Base-by-base conservation (phyloP, 2,329 filamentous ascomycete species). In the Aphanoascus verrucosus region DNA sequence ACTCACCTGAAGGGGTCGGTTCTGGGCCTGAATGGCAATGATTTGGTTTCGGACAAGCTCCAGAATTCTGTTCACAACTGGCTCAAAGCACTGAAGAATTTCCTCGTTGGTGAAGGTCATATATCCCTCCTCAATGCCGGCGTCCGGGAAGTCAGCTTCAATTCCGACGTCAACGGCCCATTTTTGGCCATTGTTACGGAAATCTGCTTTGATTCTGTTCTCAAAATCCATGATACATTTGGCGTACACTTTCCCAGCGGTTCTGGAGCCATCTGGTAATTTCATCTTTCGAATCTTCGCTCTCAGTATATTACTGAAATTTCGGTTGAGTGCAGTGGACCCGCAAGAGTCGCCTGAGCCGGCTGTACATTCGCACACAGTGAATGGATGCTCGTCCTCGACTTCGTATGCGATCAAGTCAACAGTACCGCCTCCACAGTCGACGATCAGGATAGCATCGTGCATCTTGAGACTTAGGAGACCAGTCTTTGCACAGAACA, bases 171-270 rank as follows among this genome's bases (percentile, higher is more conserved):
- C 93, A 17, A 97, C 90, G 43, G 93, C 93, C 93, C 93, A 97
- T 71, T 97, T 97, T 72, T 97, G 91, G 48, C 91, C 90, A 70
- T 96, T 97, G 76, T 97, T 97, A 60, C 93, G 83, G 84, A 98
- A 98, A 71, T 97, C 93, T 48, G 93, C 93, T 78, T 98, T 98
- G 80, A 98, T 96, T 69, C 93, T 80, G 80, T 97, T 97, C 76
- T 98, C 93, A 65, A 98, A 98, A 72, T 98, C 93, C 91, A 97
- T 97, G 72, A 98, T 97, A 70, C 91, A 97, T 75, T 97, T 97
- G 61, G 91, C 91, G 70, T 97, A 97, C 52, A 98, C 93, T 71
- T 91, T 89, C 42, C 91, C 91, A n/a, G 93, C 91, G 2, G 89
- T 97, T 74, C 91, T 94, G 62, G 91, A 96, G 45, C 90, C 91